phyloP scores from a whole-genome alignment of 169 alveolate species.

The Cardiosporidium cionae region DNA sequence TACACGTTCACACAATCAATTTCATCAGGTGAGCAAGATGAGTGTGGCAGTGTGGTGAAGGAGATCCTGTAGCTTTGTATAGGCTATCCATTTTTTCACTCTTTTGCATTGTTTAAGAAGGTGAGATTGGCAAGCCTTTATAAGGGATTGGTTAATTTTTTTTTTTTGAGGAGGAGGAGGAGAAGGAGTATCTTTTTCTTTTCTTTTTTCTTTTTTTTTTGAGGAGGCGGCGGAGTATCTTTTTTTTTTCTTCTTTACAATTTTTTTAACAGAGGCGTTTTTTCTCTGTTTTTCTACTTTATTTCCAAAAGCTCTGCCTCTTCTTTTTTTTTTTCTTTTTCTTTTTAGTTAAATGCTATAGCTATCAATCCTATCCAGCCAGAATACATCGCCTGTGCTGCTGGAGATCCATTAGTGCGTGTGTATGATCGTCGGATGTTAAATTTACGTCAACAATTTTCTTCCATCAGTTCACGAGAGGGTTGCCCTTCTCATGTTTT shows the following conservation, averaged over 20 bases:
- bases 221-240: conserved; percentile 7
- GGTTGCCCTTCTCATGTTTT: conserved; percentile 35
- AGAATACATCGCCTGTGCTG: conserved; percentile 42
- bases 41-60: no score
- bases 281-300: background rate
- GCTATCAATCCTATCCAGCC: conserved; percentile 42
- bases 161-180: background rate
- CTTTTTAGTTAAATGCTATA: conserved; percentile 38
- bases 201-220: background rate
- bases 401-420: conserved; percentile 43
- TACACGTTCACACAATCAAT: no score
- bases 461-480: conserved; percentile 14
- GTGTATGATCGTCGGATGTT: conserved; percentile 47
- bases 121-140: no score
- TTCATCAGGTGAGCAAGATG: no score
- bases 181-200: background rate
- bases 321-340: conserved; percentile 1
- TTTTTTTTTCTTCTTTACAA: background rate
- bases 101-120: no score
- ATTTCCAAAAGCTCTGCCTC: background rate
- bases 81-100: no score
- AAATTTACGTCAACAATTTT: conserved; percentile 4
- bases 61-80: no score
- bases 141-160: background rate
- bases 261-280: background rate